A percentile compares a stretch with the other conserved stretches of the same genome.
Conservation (phyloP, 192 early-diverging fungal genomes). For the Gamsiella multidivaricata region DNA sequence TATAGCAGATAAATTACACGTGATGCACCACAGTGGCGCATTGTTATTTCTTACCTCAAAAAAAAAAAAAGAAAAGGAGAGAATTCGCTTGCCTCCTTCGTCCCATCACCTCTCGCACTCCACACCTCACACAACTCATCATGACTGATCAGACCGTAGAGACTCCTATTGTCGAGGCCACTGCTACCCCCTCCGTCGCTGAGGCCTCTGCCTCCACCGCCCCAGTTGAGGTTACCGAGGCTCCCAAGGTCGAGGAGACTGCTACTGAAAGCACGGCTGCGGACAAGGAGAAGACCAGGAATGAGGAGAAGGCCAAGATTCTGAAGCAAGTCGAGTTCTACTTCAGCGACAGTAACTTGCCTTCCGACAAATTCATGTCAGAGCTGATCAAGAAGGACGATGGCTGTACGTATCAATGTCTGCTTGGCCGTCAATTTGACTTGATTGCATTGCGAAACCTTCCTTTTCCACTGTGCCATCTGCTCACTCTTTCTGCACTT, state of each 20-base stretch:
- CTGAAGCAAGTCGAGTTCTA: constrained; percentile 74
- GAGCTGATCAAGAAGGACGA: constrained; percentile 51
- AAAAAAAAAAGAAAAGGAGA: constrained; percentile 31
- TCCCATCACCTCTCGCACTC: neutral
- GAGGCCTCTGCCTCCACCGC: constrained; percentile 5
- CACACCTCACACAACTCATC: neutral
- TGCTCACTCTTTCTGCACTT: neutral
- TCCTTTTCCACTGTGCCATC: neutral
- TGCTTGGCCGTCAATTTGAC: too few relatives aligned
- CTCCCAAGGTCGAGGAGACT: neutral
- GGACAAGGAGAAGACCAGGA: constrained; percentile 3
- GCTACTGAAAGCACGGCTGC: neutral
- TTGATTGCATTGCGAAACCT: too few relatives aligned
- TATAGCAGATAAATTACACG: too few relatives aligned
- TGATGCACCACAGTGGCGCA: constrained; percentile 5
- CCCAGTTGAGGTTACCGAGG: neutral
- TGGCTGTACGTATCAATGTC: constrained; percentile 60
- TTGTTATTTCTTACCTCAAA: constrained; percentile 11
- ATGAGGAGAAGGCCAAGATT: constrained; percentile 58
- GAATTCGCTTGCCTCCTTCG: neutral
- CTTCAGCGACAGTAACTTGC: constrained; percentile 70
- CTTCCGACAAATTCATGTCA: constrained; percentile 65
- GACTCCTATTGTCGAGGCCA: constrained; percentile 15
- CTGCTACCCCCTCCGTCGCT: constrained; percentile 7
- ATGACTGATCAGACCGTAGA: constrained; percentile 29